Conservation (phyloP, 2,329 filamentous ascomycete genomes). For the Colletotrichum neosansevieriae region DNA sequence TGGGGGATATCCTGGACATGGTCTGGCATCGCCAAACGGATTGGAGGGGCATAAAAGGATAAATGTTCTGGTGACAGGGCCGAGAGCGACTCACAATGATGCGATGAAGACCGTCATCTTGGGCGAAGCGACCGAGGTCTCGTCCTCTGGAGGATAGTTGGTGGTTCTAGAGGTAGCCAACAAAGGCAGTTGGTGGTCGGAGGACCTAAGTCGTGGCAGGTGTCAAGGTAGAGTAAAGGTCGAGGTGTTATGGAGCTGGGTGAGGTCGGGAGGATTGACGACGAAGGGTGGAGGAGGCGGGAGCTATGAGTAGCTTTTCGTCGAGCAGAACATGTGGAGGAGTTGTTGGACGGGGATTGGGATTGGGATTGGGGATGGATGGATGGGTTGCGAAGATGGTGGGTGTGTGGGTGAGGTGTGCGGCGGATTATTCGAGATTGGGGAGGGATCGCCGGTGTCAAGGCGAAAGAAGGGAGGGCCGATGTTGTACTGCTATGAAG, state of each 20-base stretch:
- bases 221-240: constrained; percentile 7
- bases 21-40: not conserved
- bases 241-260: not conserved
- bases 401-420: not conserved
- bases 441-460: constrained; percentile 28
- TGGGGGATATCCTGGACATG: constrained; percentile 15
- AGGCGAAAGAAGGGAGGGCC: constrained; percentile 6
- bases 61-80: constrained; percentile 17
- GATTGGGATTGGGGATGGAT: constrained; percentile 1
- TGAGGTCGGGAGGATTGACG: not conserved
- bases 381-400: not conserved
- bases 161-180: not conserved
- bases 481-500: not conserved
- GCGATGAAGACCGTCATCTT: constrained; percentile 65
- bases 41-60: constrained; percentile 19
- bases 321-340: constrained; percentile 29
- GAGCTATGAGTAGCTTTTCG: constrained; percentile 27
- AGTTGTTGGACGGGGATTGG: not conserved
- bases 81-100: constrained; percentile 56
- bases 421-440: constrained; percentile 18
- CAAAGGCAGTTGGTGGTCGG: not conserved
- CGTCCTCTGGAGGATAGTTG: constrained; percentile 1
- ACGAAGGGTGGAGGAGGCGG: not conserved
- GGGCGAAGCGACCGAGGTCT: constrained; percentile 41
- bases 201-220: not conserved